These are phyloP conservation scores for Mycena amicta DNA, from an alignment of 768 basidiomycete genomes.

Conservation along the genomic window DNA sequence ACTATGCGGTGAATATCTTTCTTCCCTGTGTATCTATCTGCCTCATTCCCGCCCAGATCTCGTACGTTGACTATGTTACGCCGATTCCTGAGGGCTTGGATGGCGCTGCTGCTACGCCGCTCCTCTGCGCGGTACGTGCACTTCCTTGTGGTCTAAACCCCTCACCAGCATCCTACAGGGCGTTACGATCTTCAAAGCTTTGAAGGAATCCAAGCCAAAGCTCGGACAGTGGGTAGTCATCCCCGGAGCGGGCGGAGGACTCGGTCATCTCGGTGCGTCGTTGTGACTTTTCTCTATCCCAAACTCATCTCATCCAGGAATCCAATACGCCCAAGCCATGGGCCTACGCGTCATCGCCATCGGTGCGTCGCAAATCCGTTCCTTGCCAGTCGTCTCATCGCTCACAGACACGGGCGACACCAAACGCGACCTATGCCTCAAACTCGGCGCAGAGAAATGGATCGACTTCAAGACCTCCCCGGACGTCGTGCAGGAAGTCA, in stretches of 20 bases:
- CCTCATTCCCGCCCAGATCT: conserved; percentile 41
- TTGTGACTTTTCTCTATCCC: no score
- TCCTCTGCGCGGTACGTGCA: conserved; percentile 82
- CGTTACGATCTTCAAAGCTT: conserved; percentile 78
- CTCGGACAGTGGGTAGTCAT: conserved; percentile 77
- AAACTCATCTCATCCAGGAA: conserved; percentile 42
- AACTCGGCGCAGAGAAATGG: conserved; percentile 64
- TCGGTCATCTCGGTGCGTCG: conserved; percentile 72
- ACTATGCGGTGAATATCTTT: conserved; percentile 52
- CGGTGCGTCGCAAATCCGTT: no score
- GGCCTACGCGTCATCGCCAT: conserved; percentile 66
- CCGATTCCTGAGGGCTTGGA: conserved; percentile 70
- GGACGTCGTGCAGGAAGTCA: conserved; percentile 63
- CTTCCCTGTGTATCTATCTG: neutral
- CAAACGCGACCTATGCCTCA: conserved; percentile 61
- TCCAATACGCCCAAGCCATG: conserved; percentile 79
- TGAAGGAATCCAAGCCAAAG: conserved; percentile 61
- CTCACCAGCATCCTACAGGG: no score
- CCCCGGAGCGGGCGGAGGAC: conserved; percentile 75
- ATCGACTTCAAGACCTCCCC: conserved; percentile 72
- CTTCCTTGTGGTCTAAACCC: no score
- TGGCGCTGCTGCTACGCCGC: conserved; percentile 64
- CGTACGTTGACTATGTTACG: conserved; percentile 69
- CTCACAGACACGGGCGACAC: conserved; percentile 77
- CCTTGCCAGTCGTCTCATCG: no score